Percentiles rank a stretch among this genome's conserved stretches.
phyloP scores from a whole-genome alignment of 805 yeast genomes.

The Ogataea ramenticola region DNA sequence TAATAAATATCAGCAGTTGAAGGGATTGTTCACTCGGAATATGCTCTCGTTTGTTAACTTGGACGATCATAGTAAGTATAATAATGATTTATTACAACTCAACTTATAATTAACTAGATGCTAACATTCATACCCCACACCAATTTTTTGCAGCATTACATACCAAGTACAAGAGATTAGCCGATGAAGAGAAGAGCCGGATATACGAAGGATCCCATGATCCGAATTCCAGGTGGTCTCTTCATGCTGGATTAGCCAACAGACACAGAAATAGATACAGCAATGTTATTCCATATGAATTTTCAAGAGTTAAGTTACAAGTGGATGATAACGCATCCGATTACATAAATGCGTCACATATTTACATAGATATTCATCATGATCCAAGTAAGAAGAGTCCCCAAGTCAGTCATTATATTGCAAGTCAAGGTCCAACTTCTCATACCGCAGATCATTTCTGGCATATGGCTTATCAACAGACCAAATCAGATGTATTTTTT shows the following conservation, averaged over 20 bases:
- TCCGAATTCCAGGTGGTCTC: constrained; percentile 14
- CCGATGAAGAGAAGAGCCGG: constrained; percentile 9
- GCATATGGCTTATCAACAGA: constrained; percentile 29
- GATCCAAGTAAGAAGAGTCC: constrained; percentile 6
- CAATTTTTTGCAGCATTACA: neutral
- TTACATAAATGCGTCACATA: constrained; percentile 32
- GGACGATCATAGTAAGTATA: neutral
- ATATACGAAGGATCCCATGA: constrained; percentile 11
- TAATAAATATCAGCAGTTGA: no score
- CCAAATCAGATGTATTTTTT: constrained; percentile 27
- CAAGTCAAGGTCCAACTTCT: constrained; percentile 60
- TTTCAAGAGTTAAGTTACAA: constrained; percentile 40
- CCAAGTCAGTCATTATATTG: constrained; percentile 43
- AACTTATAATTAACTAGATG: no score
- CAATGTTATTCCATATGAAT: constrained; percentile 62
- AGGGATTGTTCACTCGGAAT: neutral
- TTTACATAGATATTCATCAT: constrained; percentile 12
- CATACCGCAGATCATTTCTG: constrained; percentile 38
- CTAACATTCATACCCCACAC: no score
- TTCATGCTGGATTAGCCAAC: constrained; percentile 7
- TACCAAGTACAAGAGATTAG: neutral
- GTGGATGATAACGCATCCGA: constrained; percentile 20
- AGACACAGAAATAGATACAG: constrained; percentile 46
- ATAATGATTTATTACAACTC: neutral
- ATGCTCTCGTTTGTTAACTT: neutral